Percentiles rank a stretch among this genome's conserved stretches.
Evolutionary conservation across 768 basidiomycete species (phyloP).

Genomic region (Boletus insuetus): DNA sequence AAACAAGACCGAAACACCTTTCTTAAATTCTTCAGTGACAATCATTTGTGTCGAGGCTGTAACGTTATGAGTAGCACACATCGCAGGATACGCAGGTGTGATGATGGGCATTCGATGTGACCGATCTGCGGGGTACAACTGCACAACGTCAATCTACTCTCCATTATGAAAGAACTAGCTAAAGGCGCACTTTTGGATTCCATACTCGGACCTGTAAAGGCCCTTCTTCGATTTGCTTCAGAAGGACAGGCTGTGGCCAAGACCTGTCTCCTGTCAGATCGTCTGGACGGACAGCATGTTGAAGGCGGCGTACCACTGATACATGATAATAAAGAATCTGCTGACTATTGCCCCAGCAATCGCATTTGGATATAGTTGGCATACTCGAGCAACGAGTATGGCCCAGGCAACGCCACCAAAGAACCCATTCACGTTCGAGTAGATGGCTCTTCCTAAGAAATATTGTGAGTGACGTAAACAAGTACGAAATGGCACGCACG

Average conservation of each 20-base stretch:
- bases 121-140: slow-evolving; percentile 89
- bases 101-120: slow-evolving; percentile 99
- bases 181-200: slow-evolving; percentile 81
- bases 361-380: slow-evolving; percentile 95
- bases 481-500: slow-evolving; percentile 48
- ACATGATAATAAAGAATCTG: slow-evolving; percentile 97
- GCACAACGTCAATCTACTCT: slow-evolving; percentile 1
- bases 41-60: slow-evolving; percentile 94
- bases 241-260: slow-evolving; percentile 97
- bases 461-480: slow-evolving; percentile 5
- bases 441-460: slow-evolving; percentile 82
- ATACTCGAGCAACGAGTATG: slow-evolving; percentile 98
- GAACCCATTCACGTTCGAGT: slow-evolving; percentile 97
- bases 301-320: slow-evolving; percentile 76
- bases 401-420: slow-evolving; percentile 99
- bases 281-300: background rate
- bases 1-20: slow-evolving; percentile 47
- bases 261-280: slow-evolving; percentile 52
- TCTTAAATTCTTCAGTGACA: slow-evolving; percentile 93
- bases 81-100: slow-evolving; percentile 97
- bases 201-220: slow-evolving; percentile 92
- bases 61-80: slow-evolving; percentile 99
- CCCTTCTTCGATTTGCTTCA: slow-evolving; percentile 96
- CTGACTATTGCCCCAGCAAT: slow-evolving; percentile 94
- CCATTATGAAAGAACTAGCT: too few relatives aligned